Conservation (phyloP, 1,139 yeast species). For the Yamadazyma epiphylla region DNA sequence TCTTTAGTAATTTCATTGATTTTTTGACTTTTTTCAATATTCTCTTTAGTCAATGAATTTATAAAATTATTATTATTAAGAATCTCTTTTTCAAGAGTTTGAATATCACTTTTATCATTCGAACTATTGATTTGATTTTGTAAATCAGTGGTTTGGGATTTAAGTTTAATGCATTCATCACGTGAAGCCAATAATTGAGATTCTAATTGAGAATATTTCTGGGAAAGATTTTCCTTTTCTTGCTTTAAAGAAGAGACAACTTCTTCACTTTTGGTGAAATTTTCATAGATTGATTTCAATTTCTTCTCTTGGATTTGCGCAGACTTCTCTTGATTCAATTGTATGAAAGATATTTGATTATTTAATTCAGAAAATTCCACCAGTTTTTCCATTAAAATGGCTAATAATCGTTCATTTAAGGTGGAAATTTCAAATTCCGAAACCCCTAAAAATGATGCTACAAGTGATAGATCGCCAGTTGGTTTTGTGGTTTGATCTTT, state of each 20-base stretch:
- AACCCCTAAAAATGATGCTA: conserved; percentile 34
- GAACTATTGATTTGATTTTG: conserved; percentile 13
- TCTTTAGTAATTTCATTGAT: conserved; percentile 36
- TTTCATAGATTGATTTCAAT: conserved; percentile 19
- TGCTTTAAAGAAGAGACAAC: conserved; percentile 26
- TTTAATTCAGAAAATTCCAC: conserved; percentile 45
- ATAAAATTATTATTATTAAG: conserved; percentile 49
- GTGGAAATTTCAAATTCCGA: conserved; percentile 18
- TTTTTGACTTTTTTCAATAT: conserved; percentile 43
- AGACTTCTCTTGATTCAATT: conserved; percentile 53
- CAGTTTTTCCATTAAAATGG: conserved; percentile 40
- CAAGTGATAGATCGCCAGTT: conserved; percentile 3
- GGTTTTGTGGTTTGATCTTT: conserved; percentile 1
- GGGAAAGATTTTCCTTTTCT: conserved; percentile 22
- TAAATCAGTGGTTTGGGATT: conserved; percentile 16
- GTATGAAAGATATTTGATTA: conserved; percentile 49
- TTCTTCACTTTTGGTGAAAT: conserved; percentile 20
- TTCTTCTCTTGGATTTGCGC: conserved; percentile 29
- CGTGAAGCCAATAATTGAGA: conserved; percentile 9
- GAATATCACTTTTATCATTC: conserved; percentile 6
- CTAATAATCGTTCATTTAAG: conserved; percentile 20
- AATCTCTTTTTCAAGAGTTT: conserved; percentile 35
- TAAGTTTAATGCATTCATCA: conserved; percentile 21
- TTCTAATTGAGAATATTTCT: conserved; percentile 15
- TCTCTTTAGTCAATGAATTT: conserved; percentile 45